These are phyloP conservation scores for Trichophyton simii DNA, from an alignment of 2,329 filamentous ascomycete species.

Conservation along the genomic window DNA sequence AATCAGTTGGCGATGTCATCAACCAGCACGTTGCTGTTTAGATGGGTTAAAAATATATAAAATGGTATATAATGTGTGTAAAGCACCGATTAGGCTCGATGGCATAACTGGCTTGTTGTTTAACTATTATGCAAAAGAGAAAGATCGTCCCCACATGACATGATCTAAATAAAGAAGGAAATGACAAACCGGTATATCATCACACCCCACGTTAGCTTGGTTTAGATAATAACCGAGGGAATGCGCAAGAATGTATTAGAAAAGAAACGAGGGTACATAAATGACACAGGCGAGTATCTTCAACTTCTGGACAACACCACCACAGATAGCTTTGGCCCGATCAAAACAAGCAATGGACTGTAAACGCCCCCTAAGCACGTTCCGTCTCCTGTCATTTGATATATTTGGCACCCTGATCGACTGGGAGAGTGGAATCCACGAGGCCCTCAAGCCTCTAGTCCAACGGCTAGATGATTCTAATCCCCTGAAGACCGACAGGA, in stretches of 20 bases:
- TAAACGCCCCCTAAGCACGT: constrained; percentile 21
- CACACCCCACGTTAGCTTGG: background rate
- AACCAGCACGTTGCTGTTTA: constrained; percentile 49
- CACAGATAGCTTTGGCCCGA: background rate
- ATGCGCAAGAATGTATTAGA: background rate
- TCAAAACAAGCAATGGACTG: background rate
- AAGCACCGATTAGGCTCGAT: background rate
- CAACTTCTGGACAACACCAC: background rate
- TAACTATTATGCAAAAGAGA: background rate
- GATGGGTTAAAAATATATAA: background rate
- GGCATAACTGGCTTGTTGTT: background rate
- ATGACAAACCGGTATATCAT: background rate
- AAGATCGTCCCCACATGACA: background rate
- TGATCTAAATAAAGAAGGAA: background rate
- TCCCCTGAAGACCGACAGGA: constrained; percentile 24
- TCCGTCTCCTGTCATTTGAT: constrained; percentile 55
- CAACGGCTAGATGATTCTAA: constrained; percentile 31
- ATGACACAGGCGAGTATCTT: background rate
- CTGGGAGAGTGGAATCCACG: constrained; percentile 57
- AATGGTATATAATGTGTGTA: background rate
- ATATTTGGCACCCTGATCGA: constrained; percentile 70
- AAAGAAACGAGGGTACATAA: background rate
- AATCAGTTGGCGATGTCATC: constrained; percentile 63
- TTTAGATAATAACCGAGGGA: background rate
- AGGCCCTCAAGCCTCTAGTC: constrained; percentile 36